Evolutionary conservation across 2,329 filamentous ascomycete species (phyloP), one percentile per base, ranked within the genome.

Genomic region (Canariomyces notabilis): DNA sequence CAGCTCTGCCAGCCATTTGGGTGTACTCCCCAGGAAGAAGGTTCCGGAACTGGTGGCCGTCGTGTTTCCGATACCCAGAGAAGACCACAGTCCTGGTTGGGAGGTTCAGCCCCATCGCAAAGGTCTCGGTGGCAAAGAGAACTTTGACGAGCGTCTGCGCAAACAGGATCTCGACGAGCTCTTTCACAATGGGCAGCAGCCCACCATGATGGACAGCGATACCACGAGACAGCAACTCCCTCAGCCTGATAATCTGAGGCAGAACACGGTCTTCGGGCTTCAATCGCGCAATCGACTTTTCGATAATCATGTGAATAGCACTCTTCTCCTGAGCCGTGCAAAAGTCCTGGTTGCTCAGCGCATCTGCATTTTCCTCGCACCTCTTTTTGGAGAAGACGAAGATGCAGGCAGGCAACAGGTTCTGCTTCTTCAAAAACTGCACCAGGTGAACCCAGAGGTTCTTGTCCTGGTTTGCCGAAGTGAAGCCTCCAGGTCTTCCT

Each of bases 351-450:
- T 96, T 97, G 51, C 87, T 91, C 18, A 98, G 74, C 0, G 93
- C 91, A 63, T 96, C 89, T 1, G 93, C 93, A 63, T 97, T 98
- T 62, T 97, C 89, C 65, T 98, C 93, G 59, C 93, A 97, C 42
- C 93, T 77, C 67, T 93, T 95, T 71, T 97, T 98, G 2, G 93
- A 98, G 67, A 98, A 98, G 46, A 98, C 91, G 62, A 98, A 98
- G 56, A 98, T 95, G 64, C 91, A 97, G 7, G 87, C 89, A 0
- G 93, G 93, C 3, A 98, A 77, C 4, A 98, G 75, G 39, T 81
- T 88, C 42, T 89, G 81, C 65, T 95, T 95, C 59, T 83, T 87
- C 44, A 98, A 74, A 66, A 88, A 89, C 60, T 95, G 88, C 2
- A 98, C 89, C 32, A 98, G 77, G 61, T 96, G 88, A 29, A 97